Base-by-base conservation (phyloP, 805 yeast species). In the Metschnikowia matae region DNA sequence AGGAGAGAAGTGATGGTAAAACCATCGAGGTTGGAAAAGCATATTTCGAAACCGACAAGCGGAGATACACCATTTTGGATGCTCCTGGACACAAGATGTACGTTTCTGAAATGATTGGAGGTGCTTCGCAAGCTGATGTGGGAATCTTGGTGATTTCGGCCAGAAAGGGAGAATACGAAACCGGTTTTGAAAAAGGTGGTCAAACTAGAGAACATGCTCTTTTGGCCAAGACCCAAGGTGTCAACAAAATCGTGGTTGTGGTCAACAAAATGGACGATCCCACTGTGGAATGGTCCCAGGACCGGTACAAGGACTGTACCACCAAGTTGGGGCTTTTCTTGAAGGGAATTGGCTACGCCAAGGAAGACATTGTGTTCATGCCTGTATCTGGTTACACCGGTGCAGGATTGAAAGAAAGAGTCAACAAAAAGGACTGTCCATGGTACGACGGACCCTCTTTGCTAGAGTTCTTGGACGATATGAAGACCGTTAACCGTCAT, bases 51-150 rank as follows among this genome's bases (percentile, higher is more conserved):
- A 94, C 99, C 52, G 98, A 91, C 31, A 90, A 89, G 77, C 87
- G 99, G 77, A 85, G 98, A 72, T 94, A 94, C 77, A 92, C 99
- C 40, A 90, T 94, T 60, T 82, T 94, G 69, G 99, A 94, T 71
- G 99, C 99, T 7, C 99, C 99, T 58, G 99, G 99, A 47, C 99
- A 94, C 79, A 94, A 94, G 77, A 87, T 94, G 89, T 94, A 94
- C 68, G 97, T 94, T 56, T 89, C 97, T 49, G 96, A 90, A 71
- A 94, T 94, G 99, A 94, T 94, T 78, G 98, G 98, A 63, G 99
- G 99, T 71, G 99, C 99, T 17, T 91, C 98, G 42, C 99, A 94
- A 77, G 99, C 99, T 34, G 99, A 94, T 75, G 94, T 92, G 51
- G 99, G 99, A 74, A 83, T 94, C 58, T 80, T 94, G 64, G 99